A percentile compares a stretch with the other conserved stretches of the same genome.
These are phyloP conservation scores for Yarrowia porcina DNA, from an alignment of 805 yeast genomes.

Conservation along the genomic window DNA sequence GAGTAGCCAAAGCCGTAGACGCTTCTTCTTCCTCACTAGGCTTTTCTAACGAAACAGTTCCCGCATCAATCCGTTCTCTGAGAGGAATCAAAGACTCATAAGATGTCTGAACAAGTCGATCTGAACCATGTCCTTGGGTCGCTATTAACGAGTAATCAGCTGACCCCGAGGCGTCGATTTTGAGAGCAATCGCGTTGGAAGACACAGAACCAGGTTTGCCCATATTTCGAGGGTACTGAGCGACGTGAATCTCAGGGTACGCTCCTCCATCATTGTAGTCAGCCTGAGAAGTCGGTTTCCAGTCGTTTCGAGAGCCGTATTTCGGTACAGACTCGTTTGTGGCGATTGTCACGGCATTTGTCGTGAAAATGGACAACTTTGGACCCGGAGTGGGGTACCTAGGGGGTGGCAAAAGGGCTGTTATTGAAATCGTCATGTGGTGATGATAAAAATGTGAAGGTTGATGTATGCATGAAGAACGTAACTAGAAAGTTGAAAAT, in stretches of 20 bases:
- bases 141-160: conserved; percentile 39
- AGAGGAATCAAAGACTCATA: conserved; percentile 61
- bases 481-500: too few species aligned
- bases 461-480: too few species aligned
- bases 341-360: neutral
- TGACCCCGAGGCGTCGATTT: conserved; percentile 35
- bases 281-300: conserved; percentile 33
- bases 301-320: conserved; percentile 34
- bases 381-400: conserved; percentile 21
- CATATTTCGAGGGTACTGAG: conserved; percentile 38
- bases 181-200: conserved; percentile 35
- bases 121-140: conserved; percentile 36
- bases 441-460: neutral
- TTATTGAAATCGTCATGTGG: conserved; percentile 6
- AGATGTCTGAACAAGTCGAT: conserved; percentile 44
- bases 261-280: conserved; percentile 41
- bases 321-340: conserved; percentile 27
- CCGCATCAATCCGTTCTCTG: conserved; percentile 45
- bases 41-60: conserved; percentile 42
- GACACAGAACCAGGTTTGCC: conserved; percentile 30
- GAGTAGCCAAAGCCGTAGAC: conserved; percentile 54
- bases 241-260: conserved; percentile 38
- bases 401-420: conserved; percentile 1
- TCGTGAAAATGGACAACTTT: conserved; percentile 5
- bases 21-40: conserved; percentile 49